Percentiles rank a stretch among this genome's conserved stretches.
Conservation (phyloP, 1,284 basidiomycete species). For the Apiotrichum veenhuisii region DNA sequence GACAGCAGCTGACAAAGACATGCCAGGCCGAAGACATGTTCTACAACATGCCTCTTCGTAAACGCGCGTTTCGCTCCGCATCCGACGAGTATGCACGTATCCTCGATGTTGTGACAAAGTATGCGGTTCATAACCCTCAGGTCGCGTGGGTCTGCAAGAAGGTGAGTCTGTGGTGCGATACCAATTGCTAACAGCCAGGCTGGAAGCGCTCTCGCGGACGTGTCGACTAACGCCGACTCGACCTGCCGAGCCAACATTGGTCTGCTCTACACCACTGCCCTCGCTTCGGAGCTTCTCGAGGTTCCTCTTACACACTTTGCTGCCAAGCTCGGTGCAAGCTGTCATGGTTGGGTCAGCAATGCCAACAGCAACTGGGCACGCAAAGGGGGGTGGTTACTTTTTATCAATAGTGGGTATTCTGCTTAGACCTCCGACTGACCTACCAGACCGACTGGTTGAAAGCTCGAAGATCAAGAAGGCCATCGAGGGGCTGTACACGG, state of each 20-base stretch:
- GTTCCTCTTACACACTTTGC: slow-evolving; percentile 48
- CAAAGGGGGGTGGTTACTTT: slow-evolving; percentile 69
- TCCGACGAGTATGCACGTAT: slow-evolving; percentile 92
- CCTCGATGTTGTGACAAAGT: slow-evolving; percentile 88
- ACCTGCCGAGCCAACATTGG: slow-evolving; percentile 70
- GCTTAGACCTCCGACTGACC: background rate
- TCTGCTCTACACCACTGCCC: slow-evolving; percentile 71
- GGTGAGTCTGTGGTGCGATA: slow-evolving; percentile 43
- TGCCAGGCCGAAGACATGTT: slow-evolving; percentile 88
- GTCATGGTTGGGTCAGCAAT: slow-evolving; percentile 72
- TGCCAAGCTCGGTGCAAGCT: slow-evolving; percentile 56
- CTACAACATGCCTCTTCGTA: slow-evolving; percentile 86
- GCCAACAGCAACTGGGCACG: slow-evolving; percentile 88
- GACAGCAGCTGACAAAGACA: slow-evolving; percentile 1
- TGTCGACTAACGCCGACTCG: slow-evolving; percentile 73
- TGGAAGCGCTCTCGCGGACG: slow-evolving; percentile 68
- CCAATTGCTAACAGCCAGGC: slow-evolving; percentile 53
- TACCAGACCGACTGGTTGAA: slow-evolving; percentile 85
- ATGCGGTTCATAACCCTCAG: slow-evolving; percentile 86
- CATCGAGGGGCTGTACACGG: slow-evolving; percentile 78
- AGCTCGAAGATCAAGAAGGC: slow-evolving; percentile 81
- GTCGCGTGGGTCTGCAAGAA: slow-evolving; percentile 90
- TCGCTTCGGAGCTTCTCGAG: slow-evolving; percentile 76
- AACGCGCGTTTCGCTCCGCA: slow-evolving; percentile 75
- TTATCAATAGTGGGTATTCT: slow-evolving; percentile 86